Conservation (phyloP, 805 yeast genomes). For the Lipomyces oligophaga region DNA sequence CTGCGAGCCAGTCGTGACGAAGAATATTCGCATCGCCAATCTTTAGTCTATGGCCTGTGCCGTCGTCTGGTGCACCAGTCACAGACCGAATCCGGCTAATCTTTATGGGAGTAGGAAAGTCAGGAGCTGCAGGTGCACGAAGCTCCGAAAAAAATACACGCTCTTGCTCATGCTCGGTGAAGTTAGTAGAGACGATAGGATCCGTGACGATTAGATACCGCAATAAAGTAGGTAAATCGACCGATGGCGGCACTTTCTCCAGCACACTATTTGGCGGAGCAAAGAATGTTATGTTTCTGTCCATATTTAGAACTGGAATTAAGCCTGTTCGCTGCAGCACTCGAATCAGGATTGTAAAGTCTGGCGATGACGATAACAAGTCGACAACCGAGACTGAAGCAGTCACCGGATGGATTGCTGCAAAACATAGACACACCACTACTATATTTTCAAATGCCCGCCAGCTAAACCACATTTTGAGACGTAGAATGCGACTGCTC, state of each 20-base stretch:
- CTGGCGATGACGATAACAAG: constrained; percentile 25
- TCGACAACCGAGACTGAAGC: constrained; percentile 26
- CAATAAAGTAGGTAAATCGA: constrained; percentile 13
- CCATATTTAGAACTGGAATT: constrained; percentile 25
- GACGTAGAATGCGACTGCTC: no score
- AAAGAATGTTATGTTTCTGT: constrained; percentile 23
- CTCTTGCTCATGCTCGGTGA: constrained; percentile 8
- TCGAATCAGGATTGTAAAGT: constrained; percentile 21
- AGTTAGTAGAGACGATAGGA: constrained; percentile 10
- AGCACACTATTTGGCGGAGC: constrained; percentile 25
- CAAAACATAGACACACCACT: no score
- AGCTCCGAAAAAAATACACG: constrained; percentile 24
- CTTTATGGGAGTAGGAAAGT: constrained; percentile 21
- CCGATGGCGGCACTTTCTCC: constrained; percentile 9
- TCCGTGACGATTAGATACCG: constrained; percentile 21
- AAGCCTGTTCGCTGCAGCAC: constrained; percentile 26
- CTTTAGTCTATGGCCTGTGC: constrained; percentile 10
- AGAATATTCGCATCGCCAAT: constrained; percentile 23
- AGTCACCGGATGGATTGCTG: no score
- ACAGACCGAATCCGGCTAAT: constrained; percentile 7
- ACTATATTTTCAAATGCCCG: no score
- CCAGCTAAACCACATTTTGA: no score
- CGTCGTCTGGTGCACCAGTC: constrained; percentile 5
- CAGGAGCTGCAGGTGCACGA: constrained; percentile 24
- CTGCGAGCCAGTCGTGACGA: constrained; percentile 31